Percentiles rank a stretch among this genome's conserved stretches.
Conservation (phyloP, 1,284 basidiomycete genomes). For the Ganoderma sp. region DNA sequence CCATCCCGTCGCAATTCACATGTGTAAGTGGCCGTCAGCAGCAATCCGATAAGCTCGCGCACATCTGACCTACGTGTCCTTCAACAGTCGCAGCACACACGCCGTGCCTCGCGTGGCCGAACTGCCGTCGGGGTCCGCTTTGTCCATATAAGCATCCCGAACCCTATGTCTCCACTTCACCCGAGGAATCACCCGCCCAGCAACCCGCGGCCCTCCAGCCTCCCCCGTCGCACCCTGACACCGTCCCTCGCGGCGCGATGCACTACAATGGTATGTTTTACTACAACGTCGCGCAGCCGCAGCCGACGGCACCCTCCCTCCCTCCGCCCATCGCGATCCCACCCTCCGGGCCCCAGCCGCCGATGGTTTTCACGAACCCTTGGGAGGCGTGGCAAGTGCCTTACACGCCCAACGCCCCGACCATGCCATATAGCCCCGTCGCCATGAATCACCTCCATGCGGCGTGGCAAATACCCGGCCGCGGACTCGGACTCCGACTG, state of each 20-base stretch:
- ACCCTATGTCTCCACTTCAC: conserved; percentile 36
- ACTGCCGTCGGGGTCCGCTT: conserved; percentile 37
- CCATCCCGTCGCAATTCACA: conserved; percentile 41
- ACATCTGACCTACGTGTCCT: conserved; percentile 11
- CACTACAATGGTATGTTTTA: conserved; percentile 28
- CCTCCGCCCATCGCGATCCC: conserved; percentile 22
- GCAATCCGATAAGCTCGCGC: conserved; percentile 8
- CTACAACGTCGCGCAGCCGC: conserved; percentile 20
- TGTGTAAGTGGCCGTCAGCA: conserved; percentile 39
- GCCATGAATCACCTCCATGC: neutral
- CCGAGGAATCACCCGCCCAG: conserved; percentile 23
- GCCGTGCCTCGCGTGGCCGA: conserved; percentile 45
- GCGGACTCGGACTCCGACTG: neutral
- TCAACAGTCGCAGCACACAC: conserved; percentile 41
- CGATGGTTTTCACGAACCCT: conserved; percentile 21
- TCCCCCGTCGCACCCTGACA: conserved; percentile 11
- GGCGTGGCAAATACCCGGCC: neutral
- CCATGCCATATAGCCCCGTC: neutral
- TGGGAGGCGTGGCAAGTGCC: conserved; percentile 25
- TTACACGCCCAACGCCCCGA: conserved; percentile 9
- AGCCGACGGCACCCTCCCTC: conserved; percentile 20
- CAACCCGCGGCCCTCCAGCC: conserved; percentile 2
- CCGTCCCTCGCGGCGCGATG: conserved; percentile 25
- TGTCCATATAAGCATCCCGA: conserved; percentile 45
- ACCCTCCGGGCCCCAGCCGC: conserved; percentile 23